phyloP scores from a whole-genome alignment of 208 protist genomes.

The Endotrypanum monterogeii region DNA sequence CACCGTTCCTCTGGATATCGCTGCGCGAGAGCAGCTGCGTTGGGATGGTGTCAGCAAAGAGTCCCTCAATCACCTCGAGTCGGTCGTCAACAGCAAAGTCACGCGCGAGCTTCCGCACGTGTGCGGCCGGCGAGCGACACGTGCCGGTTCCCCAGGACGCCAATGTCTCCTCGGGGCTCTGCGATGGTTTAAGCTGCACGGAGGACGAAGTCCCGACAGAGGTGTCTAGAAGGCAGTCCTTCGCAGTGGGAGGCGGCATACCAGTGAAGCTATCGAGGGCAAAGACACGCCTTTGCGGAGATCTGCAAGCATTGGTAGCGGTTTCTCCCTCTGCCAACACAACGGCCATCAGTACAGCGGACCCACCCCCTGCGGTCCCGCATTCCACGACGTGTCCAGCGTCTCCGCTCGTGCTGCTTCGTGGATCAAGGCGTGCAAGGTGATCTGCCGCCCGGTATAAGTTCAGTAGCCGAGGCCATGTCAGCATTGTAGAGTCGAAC shows the following conservation, averaged over 20 bases:
- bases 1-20: constrained; percentile 24
- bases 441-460: constrained; percentile 43
- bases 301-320: not conserved
- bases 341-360: constrained; percentile 70
- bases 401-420: not conserved
- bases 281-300: constrained; percentile 43
- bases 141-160: constrained; percentile 72
- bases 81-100: constrained; percentile 64
- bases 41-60: constrained; percentile 58
- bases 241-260: constrained; percentile 60
- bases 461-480: constrained; percentile 68
- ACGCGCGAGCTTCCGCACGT: constrained; percentile 50
- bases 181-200: not conserved
- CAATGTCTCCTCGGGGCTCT: constrained; percentile 4
- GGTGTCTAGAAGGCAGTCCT: constrained; percentile 23
- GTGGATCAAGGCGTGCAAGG: constrained; percentile 14
- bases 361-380: constrained; percentile 69
- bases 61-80: constrained; percentile 49
- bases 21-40: constrained; percentile 34
- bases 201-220: not conserved
- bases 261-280: constrained; percentile 73
- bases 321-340: constrained; percentile 34
- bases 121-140: constrained; percentile 40
- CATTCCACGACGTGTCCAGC: constrained; percentile 69
- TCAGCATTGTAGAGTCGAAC: constrained; percentile 79